These are phyloP conservation scores for Graphilbum fragrans DNA, from an alignment of 2,329 filamentous ascomycete species.

Conservation along the genomic window DNA sequence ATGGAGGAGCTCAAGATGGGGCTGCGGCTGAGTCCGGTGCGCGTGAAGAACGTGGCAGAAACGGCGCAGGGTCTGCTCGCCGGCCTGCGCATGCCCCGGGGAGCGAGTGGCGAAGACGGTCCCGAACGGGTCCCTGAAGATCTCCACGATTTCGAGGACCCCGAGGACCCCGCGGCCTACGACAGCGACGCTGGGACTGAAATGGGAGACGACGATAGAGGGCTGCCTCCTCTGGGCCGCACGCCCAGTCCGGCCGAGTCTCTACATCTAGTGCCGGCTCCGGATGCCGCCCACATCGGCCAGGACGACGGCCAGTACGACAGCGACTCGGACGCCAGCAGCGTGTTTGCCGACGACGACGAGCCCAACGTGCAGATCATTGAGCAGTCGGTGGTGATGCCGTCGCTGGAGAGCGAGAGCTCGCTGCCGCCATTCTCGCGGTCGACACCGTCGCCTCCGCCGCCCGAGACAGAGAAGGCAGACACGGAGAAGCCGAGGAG, in stretches of 20 bases:
- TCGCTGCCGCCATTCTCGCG: neutral
- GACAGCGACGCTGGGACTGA: slow-evolving; percentile 10
- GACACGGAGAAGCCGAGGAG: neutral
- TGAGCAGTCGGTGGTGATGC: slow-evolving; percentile 26
- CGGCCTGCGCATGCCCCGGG: slow-evolving; percentile 24
- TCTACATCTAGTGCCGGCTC: slow-evolving; percentile 27
- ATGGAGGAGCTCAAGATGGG: slow-evolving; percentile 57
- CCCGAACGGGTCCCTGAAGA: too few relatives aligned
- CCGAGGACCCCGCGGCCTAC: slow-evolving; percentile 13
- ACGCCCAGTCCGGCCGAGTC: slow-evolving; percentile 22
- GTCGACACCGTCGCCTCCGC: slow-evolving; percentile 22
- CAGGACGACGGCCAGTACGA: slow-evolving; percentile 19
- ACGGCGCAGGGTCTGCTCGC: slow-evolving; percentile 25
- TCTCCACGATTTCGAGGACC: too few relatives aligned
- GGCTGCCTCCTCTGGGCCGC: neutral
- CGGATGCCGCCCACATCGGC: slow-evolving; percentile 16
- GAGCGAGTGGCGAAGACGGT: slow-evolving; percentile 14
- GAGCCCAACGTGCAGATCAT: slow-evolving; percentile 33
- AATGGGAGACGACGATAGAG: too few relatives aligned
- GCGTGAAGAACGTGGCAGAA: slow-evolving; percentile 38
- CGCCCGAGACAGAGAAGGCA: slow-evolving; percentile 14
- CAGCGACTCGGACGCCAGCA: slow-evolving; percentile 22
- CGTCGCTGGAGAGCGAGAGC: slow-evolving; percentile 22
- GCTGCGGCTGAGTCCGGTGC: slow-evolving; percentile 48
- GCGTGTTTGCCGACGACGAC: slow-evolving; percentile 32